Evolutionary conservation across 768 basidiomycete genomes (phyloP).

Genomic region (Arthromyces matolae): DNA sequence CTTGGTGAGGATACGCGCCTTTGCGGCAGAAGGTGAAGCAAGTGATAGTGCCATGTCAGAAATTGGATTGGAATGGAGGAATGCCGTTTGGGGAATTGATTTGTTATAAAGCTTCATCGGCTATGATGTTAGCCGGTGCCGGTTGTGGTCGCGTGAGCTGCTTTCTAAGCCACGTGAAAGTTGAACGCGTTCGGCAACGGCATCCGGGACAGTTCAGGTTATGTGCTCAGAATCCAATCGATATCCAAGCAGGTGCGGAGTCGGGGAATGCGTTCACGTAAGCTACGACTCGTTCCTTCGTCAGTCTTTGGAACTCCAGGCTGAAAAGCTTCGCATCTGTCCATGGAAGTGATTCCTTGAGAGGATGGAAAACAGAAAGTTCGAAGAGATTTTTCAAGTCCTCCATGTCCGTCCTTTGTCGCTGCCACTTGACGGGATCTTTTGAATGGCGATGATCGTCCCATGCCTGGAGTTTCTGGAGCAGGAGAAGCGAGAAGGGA

Average conservation of each 20-base stretch:
- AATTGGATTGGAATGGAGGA: too few relatives aligned
- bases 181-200: too few relatives aligned
- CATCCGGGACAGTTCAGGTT: too few relatives aligned
- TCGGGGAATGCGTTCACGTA: slow-evolving; percentile 12
- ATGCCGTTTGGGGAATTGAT: too few relatives aligned
- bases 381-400: slow-evolving; percentile 12
- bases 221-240: slow-evolving; percentile 11
- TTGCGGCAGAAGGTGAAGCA: slow-evolving; percentile 34
- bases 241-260: slow-evolving; percentile 6
- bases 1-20: slow-evolving; percentile 63
- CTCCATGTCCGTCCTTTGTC: slow-evolving; percentile 15
- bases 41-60: slow-evolving; percentile 4
- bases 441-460: slow-evolving; percentile 16
- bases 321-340: slow-evolving; percentile 14
- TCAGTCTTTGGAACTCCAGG: slow-evolving; percentile 10
- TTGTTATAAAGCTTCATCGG: too few relatives aligned
- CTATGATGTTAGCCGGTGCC: too few relatives aligned
- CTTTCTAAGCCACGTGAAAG: too few relatives aligned
- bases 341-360: slow-evolving; percentile 12
- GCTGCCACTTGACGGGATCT: slow-evolving; percentile 13
- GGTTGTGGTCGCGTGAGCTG: too few relatives aligned
- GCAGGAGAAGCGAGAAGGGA: slow-evolving; percentile 18
- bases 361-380: slow-evolving; percentile 5
- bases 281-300: slow-evolving; percentile 10
- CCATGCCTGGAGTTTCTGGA: slow-evolving; percentile 22